A percentile compares a stretch with the other conserved stretches of the same genome.
Evolutionary conservation across 2,329 filamentous ascomycete species (phyloP).

Genomic region (Talaromyces piceae): DNA sequence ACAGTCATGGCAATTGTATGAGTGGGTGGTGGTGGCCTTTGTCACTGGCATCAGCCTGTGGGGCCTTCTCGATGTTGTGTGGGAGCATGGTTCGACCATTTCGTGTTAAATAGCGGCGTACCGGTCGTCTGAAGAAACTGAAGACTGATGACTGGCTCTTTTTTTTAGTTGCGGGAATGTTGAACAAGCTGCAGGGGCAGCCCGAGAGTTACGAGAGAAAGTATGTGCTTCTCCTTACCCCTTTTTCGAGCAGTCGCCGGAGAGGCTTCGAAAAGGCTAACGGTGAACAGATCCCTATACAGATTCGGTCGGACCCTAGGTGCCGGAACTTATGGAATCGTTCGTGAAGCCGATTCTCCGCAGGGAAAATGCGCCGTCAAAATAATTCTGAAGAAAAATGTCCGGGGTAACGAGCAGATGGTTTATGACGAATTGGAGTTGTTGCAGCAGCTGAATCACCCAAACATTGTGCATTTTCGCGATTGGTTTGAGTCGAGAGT

Average conservation of each 20-base stretch:
- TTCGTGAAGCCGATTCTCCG: conserved; percentile 83
- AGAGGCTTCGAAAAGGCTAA: conserved; percentile 6
- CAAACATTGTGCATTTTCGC: conserved; percentile 93
- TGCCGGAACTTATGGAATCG: conserved; percentile 96
- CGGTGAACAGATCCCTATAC: conserved; percentile 63
- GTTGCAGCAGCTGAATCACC: conserved; percentile 83
- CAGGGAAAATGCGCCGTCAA: conserved; percentile 89
- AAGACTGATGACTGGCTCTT: conserved; percentile 4
- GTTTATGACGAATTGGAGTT: conserved; percentile 95
- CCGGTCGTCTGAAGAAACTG: background rate
- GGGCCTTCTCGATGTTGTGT: conserved; percentile 4
- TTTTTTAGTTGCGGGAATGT: conserved; percentile 71
- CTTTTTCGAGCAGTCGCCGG: background rate
- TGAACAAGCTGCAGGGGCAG: conserved; percentile 93
- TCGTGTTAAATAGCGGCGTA: background rate
- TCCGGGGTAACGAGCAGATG: conserved; percentile 97
- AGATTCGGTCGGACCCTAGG: conserved; percentile 88
- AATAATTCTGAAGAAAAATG: conserved; percentile 99
- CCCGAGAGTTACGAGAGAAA: conserved; percentile 99
- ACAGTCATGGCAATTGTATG: background rate
- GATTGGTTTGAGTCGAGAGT: conserved; percentile 99
- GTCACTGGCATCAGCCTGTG: conserved; percentile 5
- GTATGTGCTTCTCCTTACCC: conserved; percentile 42
- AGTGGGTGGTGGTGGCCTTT: conserved; percentile 6
- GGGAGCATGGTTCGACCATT: conserved; percentile 10